These are phyloP conservation scores for Solanum chaucha DNA, from an alignment of 257 asterid species.

Conservation along the genomic window DNA sequence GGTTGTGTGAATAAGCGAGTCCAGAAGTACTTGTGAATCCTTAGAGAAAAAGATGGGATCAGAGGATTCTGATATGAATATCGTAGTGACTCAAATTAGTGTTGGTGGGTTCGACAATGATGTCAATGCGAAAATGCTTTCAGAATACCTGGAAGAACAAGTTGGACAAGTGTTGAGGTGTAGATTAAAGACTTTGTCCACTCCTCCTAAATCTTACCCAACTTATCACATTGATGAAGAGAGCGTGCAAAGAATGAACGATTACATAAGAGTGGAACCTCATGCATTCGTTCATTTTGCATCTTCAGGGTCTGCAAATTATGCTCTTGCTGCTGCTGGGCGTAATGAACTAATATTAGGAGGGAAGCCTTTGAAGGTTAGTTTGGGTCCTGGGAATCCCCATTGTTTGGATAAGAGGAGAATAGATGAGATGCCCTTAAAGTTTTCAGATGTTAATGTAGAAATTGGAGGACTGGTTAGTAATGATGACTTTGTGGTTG, in stretches of 20 bases:
- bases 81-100: conserved; percentile 64
- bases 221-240: conserved; percentile 27
- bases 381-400: conserved; percentile 74
- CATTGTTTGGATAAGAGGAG: conserved; percentile 51
- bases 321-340: conserved; percentile 48
- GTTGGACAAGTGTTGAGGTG: conserved; percentile 79
- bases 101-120: conserved; percentile 55
- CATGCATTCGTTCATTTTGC: conserved; percentile 90
- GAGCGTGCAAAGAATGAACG: conserved; percentile 17
- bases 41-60: conserved; percentile 37
- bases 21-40: background rate
- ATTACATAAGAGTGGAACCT: conserved; percentile 55
- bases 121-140: conserved; percentile 58
- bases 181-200: conserved; percentile 84
- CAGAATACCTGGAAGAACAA: conserved; percentile 43
- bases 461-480: conserved; percentile 51
- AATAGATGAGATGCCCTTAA: conserved; percentile 45
- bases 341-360: conserved; percentile 37
- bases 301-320: conserved; percentile 29
- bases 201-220: conserved; percentile 70
- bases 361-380: conserved; percentile 38
- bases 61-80: conserved; percentile 18
- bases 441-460: conserved; percentile 35
- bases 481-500: conserved; percentile 42
- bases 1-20: background rate